These are phyloP conservation scores for Lactarius quietus DNA, from an alignment of 768 basidiomycete species.

Conservation along the genomic window DNA sequence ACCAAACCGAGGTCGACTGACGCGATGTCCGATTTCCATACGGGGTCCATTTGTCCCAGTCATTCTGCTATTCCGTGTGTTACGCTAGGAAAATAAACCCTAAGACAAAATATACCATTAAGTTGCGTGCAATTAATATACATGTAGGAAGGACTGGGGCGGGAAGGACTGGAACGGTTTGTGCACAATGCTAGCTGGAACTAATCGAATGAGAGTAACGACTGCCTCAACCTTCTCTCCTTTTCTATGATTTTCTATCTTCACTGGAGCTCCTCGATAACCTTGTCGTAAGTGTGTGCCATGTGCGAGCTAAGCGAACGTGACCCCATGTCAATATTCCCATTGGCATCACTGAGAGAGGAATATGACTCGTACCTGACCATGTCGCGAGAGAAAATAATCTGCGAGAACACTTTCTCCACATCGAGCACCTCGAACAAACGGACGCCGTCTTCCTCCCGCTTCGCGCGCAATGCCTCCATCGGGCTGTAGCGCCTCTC, in stretches of 20 bases:
- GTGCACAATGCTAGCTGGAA: not conserved
- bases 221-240: no score
- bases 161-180: not conserved
- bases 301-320: constrained; percentile 56
- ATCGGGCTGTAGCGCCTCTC: constrained; percentile 27
- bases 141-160: not conserved
- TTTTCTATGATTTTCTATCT: not conserved
- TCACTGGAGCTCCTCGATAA: constrained; percentile 56
- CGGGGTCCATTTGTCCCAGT: not conserved
- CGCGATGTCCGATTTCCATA: not conserved
- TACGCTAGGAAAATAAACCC: not conserved
- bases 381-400: constrained; percentile 82
- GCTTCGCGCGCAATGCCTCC: constrained; percentile 25
- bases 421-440: constrained; percentile 76
- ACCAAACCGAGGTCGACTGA: constrained; percentile 72
- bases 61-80: not conserved
- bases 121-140: constrained; percentile 4
- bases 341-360: not conserved
- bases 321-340: constrained; percentile 2
- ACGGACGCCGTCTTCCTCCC: constrained; percentile 51
- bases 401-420: constrained; percentile 73
- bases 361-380: constrained; percentile 49
- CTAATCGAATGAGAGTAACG: not conserved
- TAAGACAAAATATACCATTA: constrained; percentile 1
- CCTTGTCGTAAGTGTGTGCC: constrained; percentile 77